Evolutionary conservation across 1,284 basidiomycete genomes (phyloP), one percentile per base, ranked within the genome.

Genomic region (Ceratobasidium sp.): DNA sequence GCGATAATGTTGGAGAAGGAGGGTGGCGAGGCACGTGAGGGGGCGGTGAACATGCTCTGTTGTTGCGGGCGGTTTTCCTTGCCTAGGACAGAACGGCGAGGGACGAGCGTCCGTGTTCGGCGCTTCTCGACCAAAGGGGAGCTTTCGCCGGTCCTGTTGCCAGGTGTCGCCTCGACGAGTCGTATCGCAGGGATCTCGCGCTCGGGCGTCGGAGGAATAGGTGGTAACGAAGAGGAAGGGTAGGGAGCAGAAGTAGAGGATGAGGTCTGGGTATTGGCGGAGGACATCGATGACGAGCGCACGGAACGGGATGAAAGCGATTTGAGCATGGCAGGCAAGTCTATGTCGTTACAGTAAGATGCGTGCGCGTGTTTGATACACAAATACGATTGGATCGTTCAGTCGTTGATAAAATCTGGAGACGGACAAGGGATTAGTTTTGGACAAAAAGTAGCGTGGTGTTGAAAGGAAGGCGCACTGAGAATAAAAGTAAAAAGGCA

Each of bases 291-390:
- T 14, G 46, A 43, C 55, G 67, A 38, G 46, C 67, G 67, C 49
- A 43, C 47, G 26, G 67, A 70, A 58, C 67, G 67, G 41, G 67
- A 70, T 21, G 66, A 69, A 52, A 70, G 67, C 54, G 67, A 70
- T 57, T 70, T 70, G 67, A 70, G 58, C 67, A 70, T 70, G 66
- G 23, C 55, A 43, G 38, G 66, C 52, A 54, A 43, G 30, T 70
- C 67, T 70, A 70, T 70, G 67, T 70, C 67, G 67, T 70, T 70
- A 70, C 67, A 70, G 54, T 67, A n/a, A 23, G 52, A 70, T 70
- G 67, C 67, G 52, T 58, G 67, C 55, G 67, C 58, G 54, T 55
- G 41, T 66, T 49, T 43, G 67, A 43, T 70, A 70, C 67, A 70
- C 67, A 57, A 54, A 70, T 70, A 38, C 23, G 54, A 55, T 70